Conservation (phyloP, 345 rosid species). For the Pistacia integerrima region DNA sequence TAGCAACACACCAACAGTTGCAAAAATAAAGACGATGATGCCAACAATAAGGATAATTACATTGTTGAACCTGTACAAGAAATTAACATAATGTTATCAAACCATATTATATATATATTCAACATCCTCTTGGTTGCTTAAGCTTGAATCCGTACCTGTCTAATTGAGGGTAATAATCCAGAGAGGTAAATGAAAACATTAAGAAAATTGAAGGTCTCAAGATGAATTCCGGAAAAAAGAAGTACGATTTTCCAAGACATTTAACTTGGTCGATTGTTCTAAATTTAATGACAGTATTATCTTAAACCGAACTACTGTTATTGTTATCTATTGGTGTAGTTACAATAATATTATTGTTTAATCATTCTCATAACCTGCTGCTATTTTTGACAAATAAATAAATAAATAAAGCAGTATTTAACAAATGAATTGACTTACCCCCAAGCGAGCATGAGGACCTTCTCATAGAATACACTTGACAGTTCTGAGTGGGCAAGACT, state of each 20-base stretch:
- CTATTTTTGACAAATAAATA: not conserved
- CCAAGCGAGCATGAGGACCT: constrained; percentile 85
- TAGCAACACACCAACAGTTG: constrained; percentile 89
- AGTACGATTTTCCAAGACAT: not conserved
- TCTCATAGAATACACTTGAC: constrained; percentile 93
- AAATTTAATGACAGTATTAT: not conserved
- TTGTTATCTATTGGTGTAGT: not conserved
- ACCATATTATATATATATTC: not conserved
- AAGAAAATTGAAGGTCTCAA: not conserved
- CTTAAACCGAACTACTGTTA: not conserved
- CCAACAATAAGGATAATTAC: constrained; percentile 66
- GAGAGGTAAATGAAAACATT: not conserved
- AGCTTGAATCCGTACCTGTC: not conserved
- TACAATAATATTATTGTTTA: not conserved
- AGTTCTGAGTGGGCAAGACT: constrained; percentile 97
- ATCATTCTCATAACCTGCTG: not conserved
- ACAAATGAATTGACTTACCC: constrained; percentile 54
- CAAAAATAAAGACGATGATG: constrained; percentile 65
- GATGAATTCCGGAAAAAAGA: not conserved
- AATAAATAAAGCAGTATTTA: not conserved
- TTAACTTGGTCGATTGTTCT: not conserved
- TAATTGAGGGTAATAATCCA: not conserved
- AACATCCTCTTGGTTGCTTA: not conserved
- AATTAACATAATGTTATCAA: constrained; percentile 10
- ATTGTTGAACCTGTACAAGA: constrained; percentile 70